Percentiles rank a stretch among this genome's conserved stretches.
phyloP scores from a whole-genome alignment of 192 early-diverging fungal genomes.

The Nowakowskiella sp. region DNA sequence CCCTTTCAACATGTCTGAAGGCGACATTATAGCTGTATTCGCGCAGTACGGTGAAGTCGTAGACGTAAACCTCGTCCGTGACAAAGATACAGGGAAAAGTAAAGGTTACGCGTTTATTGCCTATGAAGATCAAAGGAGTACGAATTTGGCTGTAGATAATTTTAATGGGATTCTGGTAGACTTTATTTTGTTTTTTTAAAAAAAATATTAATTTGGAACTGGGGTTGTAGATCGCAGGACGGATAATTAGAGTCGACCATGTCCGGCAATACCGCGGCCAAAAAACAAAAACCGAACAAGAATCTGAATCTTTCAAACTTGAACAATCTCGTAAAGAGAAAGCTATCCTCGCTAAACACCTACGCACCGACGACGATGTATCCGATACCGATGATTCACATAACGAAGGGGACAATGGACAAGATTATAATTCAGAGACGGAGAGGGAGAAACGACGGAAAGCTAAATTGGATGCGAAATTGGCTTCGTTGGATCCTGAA shows the following conservation, averaged over 20 bases:
- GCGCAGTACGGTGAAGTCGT: conserved; percentile 92
- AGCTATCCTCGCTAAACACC: no score
- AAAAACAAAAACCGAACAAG: no score
- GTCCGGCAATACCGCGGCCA: conserved; percentile 27
- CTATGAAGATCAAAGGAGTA: conserved; percentile 88
- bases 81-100: conserved; percentile 78
- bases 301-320: no score
- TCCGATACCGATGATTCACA: no score
- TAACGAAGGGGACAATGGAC: conserved; percentile 32
- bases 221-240: conserved; percentile 14
- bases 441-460: conserved; percentile 18
- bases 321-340: no score
- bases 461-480: not conserved
- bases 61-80: conserved; percentile 80
- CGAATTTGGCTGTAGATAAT: conserved; percentile 91
- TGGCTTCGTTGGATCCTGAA: conserved; percentile 19
- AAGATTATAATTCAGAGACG: conserved; percentile 12
- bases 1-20: conserved; percentile 77
- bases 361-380: no score
- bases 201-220: no score
- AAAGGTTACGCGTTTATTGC: conserved; percentile 83
- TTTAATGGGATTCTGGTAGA: conserved; percentile 62
- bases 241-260: conserved; percentile 35
- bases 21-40: conserved; percentile 86
- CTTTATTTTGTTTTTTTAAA: no score